These are phyloP conservation scores for Penicillium flavigenum DNA, from an alignment of 495 filamentous ascomycete species.

Conservation along the genomic window DNA sequence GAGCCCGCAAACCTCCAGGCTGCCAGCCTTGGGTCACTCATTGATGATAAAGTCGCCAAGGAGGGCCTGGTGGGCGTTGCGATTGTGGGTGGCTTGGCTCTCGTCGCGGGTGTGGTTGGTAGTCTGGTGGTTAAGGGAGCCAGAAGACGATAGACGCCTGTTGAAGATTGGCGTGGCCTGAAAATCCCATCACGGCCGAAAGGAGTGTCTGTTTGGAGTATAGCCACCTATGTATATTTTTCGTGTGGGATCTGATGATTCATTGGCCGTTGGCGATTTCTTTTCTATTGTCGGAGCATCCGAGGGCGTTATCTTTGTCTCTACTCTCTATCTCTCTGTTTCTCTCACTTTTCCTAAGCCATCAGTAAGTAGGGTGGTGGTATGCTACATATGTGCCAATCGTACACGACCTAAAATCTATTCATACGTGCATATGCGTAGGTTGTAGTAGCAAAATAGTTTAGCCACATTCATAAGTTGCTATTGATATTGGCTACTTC, in stretches of 20 bases:
- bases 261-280: conserved; percentile 6
- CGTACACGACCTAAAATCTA: not conserved
- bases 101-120: conserved; percentile 90
- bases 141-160: conserved; percentile 49
- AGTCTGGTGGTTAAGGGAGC: conserved; percentile 75
- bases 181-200: conserved; percentile 23
- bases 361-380: not conserved
- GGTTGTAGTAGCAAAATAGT: not conserved
- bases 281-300: conserved; percentile 10
- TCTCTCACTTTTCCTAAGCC: not conserved
- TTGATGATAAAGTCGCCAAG: conserved; percentile 93
- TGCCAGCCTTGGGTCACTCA: conserved; percentile 74
- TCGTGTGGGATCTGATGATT: conserved; percentile 7
- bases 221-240: conserved; percentile 9
- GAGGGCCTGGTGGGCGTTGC: conserved; percentile 93
- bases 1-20: conserved; percentile 91
- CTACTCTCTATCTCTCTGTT: not conserved
- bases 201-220: conserved; percentile 8
- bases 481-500: conserved; percentile 51
- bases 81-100: conserved; percentile 91
- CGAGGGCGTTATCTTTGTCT: conserved; percentile 7
- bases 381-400: not conserved
- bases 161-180: conserved; percentile 20
- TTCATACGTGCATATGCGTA: not conserved
- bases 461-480: not conserved